phyloP scores from a whole-genome alignment of 768 basidiomycete genomes.

The Neoboletus brunneissimus region DNA sequence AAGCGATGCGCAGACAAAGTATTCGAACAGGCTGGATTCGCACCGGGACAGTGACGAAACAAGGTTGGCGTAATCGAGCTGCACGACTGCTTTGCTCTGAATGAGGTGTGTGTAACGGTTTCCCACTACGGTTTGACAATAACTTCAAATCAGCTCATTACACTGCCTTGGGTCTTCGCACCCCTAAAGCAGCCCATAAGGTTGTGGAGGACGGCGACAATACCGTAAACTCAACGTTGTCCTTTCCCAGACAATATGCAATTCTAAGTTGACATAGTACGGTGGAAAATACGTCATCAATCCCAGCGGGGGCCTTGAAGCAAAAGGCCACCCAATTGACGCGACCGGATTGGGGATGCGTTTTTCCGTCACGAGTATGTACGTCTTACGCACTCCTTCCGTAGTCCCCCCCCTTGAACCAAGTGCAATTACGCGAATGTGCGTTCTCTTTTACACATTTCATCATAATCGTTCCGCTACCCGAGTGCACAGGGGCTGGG shows the following conservation, averaged over 20 bases:
- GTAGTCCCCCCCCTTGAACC: not conserved
- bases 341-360: conserved; percentile 81
- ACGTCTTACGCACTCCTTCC: conserved; percentile 23
- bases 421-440: conserved; percentile 75
- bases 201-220: conserved; percentile 74
- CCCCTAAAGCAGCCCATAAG: conserved; percentile 60
- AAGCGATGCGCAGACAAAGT: conserved; percentile 62
- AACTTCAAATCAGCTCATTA: no score
- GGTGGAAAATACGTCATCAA: no score
- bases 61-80: conserved; percentile 79
- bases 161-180: conserved; percentile 70
- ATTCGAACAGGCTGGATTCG: conserved; percentile 67
- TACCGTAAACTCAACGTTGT: conserved; percentile 47
- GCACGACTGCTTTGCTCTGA: conserved; percentile 81
- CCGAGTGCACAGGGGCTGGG: conserved; percentile 55
- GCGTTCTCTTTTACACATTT: not conserved
- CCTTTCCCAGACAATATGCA: not conserved
- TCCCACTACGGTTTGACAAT: not conserved
- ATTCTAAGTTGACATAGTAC: not conserved
- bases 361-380: conserved; percentile 79
- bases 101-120: conserved; percentile 50
- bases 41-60: conserved; percentile 56
- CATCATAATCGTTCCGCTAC: not conserved
- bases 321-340: conserved; percentile 76
- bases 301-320: no score